Conservation (phyloP, 306 rosid species). For the Parietaria judaica region DNA sequence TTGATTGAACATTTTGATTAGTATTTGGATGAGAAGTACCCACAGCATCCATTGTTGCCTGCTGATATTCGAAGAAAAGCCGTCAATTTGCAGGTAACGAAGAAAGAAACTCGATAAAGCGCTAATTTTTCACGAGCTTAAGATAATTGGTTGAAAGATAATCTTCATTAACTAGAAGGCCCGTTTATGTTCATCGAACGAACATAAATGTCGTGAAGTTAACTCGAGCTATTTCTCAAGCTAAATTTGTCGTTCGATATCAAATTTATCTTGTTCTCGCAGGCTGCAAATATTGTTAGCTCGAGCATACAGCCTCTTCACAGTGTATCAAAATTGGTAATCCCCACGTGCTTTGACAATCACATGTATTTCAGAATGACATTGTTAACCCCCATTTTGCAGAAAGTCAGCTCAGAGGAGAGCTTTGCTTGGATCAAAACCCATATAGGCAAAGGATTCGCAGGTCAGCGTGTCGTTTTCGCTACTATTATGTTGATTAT, state of each 20-base stretch:
- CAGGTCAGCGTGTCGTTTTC: constrained; percentile 31
- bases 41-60: constrained; percentile 66
- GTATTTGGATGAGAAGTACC: constrained; percentile 86
- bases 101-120: too few species aligned
- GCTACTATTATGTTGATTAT: too few species aligned
- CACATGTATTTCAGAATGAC: neutral
- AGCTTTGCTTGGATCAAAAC: constrained; percentile 42
- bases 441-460: constrained; percentile 50
- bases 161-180: too few species aligned
- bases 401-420: constrained; percentile 48
- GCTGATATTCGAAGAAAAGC: constrained; percentile 44
- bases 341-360: neutral
- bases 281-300: constrained; percentile 63
- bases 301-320: constrained; percentile 83
- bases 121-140: too few species aligned
- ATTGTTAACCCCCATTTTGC: constrained; percentile 36
- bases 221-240: too few species aligned
- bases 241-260: neutral
- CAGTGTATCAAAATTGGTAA: constrained; percentile 41
- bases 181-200: too few species aligned
- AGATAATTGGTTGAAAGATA: too few species aligned
- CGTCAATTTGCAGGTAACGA: constrained; percentile 62
- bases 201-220: too few species aligned
- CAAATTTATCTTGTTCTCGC: neutral
- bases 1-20: too few species aligned